Conservation (phyloP, 2,329 filamentous ascomycete genomes). For the Chrysoporthe deuterocubensis region DNA sequence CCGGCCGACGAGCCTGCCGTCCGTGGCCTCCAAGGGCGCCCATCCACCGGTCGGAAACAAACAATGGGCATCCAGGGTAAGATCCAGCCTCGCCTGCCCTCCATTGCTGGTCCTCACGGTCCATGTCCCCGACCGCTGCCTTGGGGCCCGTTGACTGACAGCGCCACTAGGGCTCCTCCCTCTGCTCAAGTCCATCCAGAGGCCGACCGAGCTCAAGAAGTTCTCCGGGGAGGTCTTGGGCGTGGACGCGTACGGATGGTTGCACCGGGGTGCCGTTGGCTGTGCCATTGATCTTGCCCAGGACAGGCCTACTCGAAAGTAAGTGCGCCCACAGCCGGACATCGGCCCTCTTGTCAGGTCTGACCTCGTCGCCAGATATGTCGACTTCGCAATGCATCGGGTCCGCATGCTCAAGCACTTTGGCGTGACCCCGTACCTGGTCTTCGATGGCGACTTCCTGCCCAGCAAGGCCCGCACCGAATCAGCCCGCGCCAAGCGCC, state of each 20-base stretch:
- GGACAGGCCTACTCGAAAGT: constrained; percentile 87
- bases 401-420: constrained; percentile 95
- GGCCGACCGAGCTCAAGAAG: constrained; percentile 82
- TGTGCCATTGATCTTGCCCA: constrained; percentile 91
- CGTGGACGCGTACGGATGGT: constrained; percentile 98
- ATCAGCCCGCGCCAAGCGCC: constrained; percentile 71
- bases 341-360: not conserved
- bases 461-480: constrained; percentile 94
- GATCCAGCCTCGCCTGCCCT: not conserved
- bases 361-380: constrained; percentile 63
- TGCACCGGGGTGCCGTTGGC: constrained; percentile 88
- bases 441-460: constrained; percentile 94
- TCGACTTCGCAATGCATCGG: constrained; percentile 87
- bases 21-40: not conserved
- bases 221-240: constrained; percentile 86
- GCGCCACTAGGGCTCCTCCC: constrained; percentile 73
- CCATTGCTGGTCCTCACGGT: not conserved
- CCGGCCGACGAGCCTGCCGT: not conserved
- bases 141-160: constrained; percentile 6
- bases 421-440: constrained; percentile 89
- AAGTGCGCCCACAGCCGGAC: constrained; percentile 37
- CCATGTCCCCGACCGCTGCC: not conserved
- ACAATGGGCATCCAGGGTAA: constrained; percentile 37
- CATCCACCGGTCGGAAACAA: constrained; percentile 8
- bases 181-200: constrained; percentile 94